Base-by-base conservation (phyloP, 1,284 basidiomycete species). In the Boletus chippewaensis region DNA sequence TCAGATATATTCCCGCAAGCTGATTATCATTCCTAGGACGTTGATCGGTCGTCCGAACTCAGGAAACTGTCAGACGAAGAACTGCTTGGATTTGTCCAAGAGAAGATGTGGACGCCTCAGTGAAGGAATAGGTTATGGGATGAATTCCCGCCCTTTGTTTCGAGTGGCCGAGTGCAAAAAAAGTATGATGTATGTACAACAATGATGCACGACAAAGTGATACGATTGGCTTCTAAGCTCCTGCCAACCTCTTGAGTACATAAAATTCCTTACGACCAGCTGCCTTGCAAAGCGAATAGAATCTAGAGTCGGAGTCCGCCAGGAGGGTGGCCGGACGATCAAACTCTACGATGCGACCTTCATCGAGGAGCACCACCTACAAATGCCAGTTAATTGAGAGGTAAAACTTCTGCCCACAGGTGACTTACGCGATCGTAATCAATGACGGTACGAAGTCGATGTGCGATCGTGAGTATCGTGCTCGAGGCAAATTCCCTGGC, bases 301-400 rank as follows among this genome's bases (percentile, higher is more conserved):
- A 94, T 57, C 78, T 80, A 34, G 87, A 87, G 20, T 72, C 70
- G 16, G 78, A 61, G 60, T 93, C 71, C 18, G 76, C 72, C 22
- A 96, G 75, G 40, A 95, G 74, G 11, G 72, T 74, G 7, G 74
- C 74, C 0, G 93, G 92, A 46, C 68, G 69, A 61, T 89, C 91
- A 60, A 85, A 93, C 63, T 95, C 92, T 3, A 83, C 75, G 48
- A 96, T 91, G 3, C 76, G 77, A 7, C 91, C 90, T 66, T 91
- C 80, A 54, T 94, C 91, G n/a, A 94, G 79, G 36, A 94, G 75
- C 81, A 95, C 90, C 39, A 90, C 81, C 85, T 88, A 20, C 10
- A 28, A 34, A 46, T 18, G 8, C 12, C 1, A 5, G 10, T 57
- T 8, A 53, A 32, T 29, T 16, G 8, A 12, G 45, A 45, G 20